Conservation (phyloP, 345 rosid species). For the Iberis pinnata region DNA sequence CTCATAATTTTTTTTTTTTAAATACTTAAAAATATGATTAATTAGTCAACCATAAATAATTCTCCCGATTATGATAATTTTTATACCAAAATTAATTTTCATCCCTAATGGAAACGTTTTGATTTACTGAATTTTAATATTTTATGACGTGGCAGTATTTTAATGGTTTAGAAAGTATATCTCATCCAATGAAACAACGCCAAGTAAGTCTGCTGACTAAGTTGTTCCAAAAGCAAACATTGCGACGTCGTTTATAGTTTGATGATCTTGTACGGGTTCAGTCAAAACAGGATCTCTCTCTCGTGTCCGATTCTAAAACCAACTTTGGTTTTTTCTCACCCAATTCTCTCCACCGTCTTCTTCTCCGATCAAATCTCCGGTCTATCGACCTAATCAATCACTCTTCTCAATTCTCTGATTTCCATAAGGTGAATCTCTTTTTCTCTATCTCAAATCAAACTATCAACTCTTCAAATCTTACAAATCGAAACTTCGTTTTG, state of each 20-base stretch:
- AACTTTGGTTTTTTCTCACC: not conserved
- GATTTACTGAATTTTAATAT: too few species aligned
- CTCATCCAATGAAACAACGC: not conserved
- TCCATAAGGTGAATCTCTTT: constrained; percentile 20
- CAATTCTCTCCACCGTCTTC: not conserved
- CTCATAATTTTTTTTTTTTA: too few species aligned
- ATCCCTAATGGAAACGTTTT: too few species aligned
- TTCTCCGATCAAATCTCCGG: not conserved
- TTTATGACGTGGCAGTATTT: not conserved
- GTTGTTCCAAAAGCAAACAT: not conserved
- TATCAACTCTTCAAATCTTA: constrained; percentile 12
- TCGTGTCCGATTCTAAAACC: too few species aligned
- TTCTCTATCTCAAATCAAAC: not conserved
- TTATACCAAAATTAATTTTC: too few species aligned
- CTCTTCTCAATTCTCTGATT: constrained; percentile 12
- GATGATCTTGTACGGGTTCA: too few species aligned
- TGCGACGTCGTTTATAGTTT: not conserved
- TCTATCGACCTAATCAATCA: not conserved
- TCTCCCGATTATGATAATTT: too few species aligned
- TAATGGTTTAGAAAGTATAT: not conserved
- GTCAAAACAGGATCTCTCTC: not conserved
- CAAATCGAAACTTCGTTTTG: constrained; percentile 3
- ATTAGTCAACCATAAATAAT: too few species aligned
- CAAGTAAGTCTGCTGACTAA: not conserved
- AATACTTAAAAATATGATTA: too few species aligned